Evolutionary conservation across 2,329 filamentous ascomycete species (phyloP), one percentile per base, ranked within the genome.

Genomic region (Ustulina deusta): DNA sequence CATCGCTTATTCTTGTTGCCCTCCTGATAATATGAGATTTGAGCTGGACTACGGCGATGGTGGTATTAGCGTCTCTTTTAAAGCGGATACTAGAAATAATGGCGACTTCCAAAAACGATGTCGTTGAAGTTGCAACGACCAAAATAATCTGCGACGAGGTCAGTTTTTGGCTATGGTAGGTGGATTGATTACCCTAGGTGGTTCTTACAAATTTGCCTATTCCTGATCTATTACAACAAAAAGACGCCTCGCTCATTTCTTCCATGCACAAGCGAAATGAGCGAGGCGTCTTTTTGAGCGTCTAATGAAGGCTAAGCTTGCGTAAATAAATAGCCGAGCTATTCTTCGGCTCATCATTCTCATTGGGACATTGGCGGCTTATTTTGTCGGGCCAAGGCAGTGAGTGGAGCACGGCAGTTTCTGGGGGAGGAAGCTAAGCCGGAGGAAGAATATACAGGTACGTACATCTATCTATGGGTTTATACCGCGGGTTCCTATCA

Each of bases 371-470:
- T 44, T 48, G 36, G 29, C 61, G 58, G 61, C 48, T 70, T 40
- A 40, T 59, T 52, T 55, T 48, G 46, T 65, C 61, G 61, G 65
- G 51, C 20, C 56, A 27, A 63, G 65, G 65, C 68, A 66, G 51
- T 70, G 51, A 66, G 51, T 70, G 51, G 56, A 63, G 44, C 69
- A 66, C 69, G 69, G 69, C 69, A 70, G 68, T 70, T 70, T 66
- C 57, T 58, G 42, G 65, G 40, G 42, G 15, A 15, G 27, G 11
- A 52, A 48, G 57, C 56, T 42, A 56, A 67, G 65, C 48, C 49
- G 57, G 54, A 32, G 42, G 56, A 57, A 61, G 38, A 56, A 40
- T 40, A 15, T 54, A 55, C 15, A 34, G 22, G 6, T 34, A 42
- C 29, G 7, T 20, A n/a, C 32, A 32, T 34, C 40, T 40, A 36